Conservation (phyloP, 176 grass and related monocot genomes). For the Guadua angustifolia region DNA sequence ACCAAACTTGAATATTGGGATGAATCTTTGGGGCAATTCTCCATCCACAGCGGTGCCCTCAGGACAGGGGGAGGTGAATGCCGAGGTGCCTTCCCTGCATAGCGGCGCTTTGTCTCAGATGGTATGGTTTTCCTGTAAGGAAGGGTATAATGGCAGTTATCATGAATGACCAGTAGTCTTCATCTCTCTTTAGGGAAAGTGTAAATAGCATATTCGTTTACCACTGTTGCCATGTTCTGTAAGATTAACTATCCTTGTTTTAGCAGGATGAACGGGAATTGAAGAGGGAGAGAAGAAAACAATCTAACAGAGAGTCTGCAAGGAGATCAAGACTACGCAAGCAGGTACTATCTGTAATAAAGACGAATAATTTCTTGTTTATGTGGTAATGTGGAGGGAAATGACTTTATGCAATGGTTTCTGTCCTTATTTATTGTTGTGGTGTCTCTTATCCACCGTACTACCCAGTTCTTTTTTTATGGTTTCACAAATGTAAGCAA, state of each 20-base stretch:
- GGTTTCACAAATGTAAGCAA: not conserved
- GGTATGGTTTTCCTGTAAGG: constrained; percentile 31
- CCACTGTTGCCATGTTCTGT: not conserved
- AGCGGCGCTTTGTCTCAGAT: constrained; percentile 41
- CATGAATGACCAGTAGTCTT: not conserved
- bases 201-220: not conserved
- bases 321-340: constrained; percentile 86
- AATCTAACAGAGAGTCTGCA: constrained; percentile 92
- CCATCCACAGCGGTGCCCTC: constrained; percentile 47
- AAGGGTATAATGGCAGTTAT: not conserved
- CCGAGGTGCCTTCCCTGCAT: not conserved
- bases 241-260: constrained; percentile 34
- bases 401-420: not conserved
- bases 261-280: constrained; percentile 71
- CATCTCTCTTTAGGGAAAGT: not conserved
- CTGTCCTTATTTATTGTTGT: not conserved
- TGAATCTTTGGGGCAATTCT: constrained; percentile 66
- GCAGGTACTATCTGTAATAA: constrained; percentile 55
- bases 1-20: constrained; percentile 64
- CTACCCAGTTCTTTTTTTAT: not conserved
- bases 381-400: not conserved
- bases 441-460: not conserved
- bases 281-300: constrained; percentile 89
- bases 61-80: constrained; percentile 47
- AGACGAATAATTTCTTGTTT: constrained; percentile 12